phyloP scores from a whole-genome alignment of 2,329 filamentous ascomycete species.

The Ceratocystis variospora region DNA sequence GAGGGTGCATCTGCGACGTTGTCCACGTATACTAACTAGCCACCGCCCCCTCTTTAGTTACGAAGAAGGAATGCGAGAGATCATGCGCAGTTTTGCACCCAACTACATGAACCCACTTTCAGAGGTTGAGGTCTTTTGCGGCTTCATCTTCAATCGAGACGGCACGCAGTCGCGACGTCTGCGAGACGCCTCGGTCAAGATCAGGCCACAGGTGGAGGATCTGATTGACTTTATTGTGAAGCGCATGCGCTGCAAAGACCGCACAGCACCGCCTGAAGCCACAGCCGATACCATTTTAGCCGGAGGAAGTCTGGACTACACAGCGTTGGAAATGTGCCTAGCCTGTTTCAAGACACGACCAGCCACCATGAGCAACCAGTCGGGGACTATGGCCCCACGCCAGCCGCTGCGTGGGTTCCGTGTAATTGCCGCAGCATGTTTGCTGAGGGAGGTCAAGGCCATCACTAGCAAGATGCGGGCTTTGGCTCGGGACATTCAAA shows the following conservation, averaged over 20 bases:
- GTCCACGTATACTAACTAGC: neutral
- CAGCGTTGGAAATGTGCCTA: slow-evolving; percentile 19
- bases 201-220: slow-evolving; percentile 39
- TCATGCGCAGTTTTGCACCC: slow-evolving; percentile 24
- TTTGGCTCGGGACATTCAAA: neutral
- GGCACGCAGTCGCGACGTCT: slow-evolving; percentile 38
- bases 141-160: slow-evolving; percentile 39
- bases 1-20: neutral
- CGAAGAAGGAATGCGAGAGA: slow-evolving; percentile 21
- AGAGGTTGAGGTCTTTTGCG: slow-evolving; percentile 43
- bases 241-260: slow-evolving; percentile 25
- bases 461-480: slow-evolving; percentile 15
- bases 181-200: slow-evolving; percentile 37
- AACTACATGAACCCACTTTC: slow-evolving; percentile 32
- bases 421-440: slow-evolving; percentile 28
- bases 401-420: slow-evolving; percentile 28
- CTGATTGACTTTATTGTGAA: slow-evolving; percentile 31
- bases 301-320: neutral
- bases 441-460: slow-evolving; percentile 25
- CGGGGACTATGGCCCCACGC: slow-evolving; percentile 11
- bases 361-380: slow-evolving; percentile 22
- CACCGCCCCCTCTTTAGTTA: slow-evolving; percentile 7
- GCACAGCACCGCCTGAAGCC: neutral
- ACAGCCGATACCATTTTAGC: neutral
- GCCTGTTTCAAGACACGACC: slow-evolving; percentile 23